These are phyloP conservation scores for Pythium phragmiticola DNA, from an alignment of 352 stramenopile species.

Conservation along the genomic window DNA sequence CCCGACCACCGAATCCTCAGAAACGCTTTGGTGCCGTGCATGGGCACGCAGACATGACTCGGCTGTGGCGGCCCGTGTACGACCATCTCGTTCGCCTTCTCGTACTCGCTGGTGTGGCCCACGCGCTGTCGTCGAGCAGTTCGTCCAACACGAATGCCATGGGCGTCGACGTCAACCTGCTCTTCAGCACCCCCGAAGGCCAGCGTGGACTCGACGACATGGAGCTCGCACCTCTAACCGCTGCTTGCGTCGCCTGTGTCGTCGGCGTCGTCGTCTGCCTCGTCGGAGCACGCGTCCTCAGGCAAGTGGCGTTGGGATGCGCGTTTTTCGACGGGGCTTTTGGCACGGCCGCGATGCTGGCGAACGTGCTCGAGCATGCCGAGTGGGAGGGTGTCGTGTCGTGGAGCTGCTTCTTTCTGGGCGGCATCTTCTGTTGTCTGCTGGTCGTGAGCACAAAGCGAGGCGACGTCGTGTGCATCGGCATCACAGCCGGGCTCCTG, in stretches of 20 bases:
- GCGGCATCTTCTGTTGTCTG: constrained; percentile 30
- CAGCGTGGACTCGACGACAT: constrained; percentile 37
- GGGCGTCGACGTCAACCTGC: constrained; percentile 22
- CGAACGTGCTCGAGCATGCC: constrained; percentile 33
- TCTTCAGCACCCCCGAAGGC: constrained; percentile 28
- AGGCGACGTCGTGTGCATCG: constrained; percentile 30
- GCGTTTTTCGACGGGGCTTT: constrained; percentile 73
- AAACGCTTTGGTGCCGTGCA: background rate
- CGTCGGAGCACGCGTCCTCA: constrained; percentile 56
- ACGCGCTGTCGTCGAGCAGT: background rate
- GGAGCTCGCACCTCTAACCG: constrained; percentile 42
- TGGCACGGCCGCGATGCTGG: constrained; percentile 53
- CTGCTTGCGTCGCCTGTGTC: constrained; percentile 48
- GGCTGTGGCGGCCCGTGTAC: too few relatives aligned
- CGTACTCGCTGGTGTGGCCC: too few relatives aligned
- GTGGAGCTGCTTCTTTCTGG: constrained; percentile 43
- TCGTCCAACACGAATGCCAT: background rate
- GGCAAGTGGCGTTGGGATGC: constrained; percentile 59
- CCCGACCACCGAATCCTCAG: too few relatives aligned
- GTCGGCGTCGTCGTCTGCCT: constrained; percentile 48
- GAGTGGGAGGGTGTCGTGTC: constrained; percentile 33
- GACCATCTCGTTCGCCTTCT: too few relatives aligned
- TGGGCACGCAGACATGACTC: background rate
- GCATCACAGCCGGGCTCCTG: constrained; percentile 34
- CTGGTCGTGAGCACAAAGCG: constrained; percentile 26